Evolutionary conservation across 768 basidiomycete genomes (phyloP).

Genomic region (Psilocybe tampanensis): DNA sequence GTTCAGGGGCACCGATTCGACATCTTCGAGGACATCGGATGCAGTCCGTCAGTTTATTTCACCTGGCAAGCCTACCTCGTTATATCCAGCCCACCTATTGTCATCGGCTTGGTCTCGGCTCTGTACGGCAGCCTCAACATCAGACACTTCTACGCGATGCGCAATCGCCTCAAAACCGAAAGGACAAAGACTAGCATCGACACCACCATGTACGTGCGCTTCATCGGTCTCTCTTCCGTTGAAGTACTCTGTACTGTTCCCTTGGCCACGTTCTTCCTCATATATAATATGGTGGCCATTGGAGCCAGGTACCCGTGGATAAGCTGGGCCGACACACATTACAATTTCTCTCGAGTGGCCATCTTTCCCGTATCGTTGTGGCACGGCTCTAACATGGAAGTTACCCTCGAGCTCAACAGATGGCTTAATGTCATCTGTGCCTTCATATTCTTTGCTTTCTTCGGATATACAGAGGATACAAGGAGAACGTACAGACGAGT

Average conservation of each 20-base stretch:
- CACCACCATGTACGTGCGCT: conserved; percentile 50
- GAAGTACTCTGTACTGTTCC: conserved; percentile 41
- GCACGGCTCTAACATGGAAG: conserved; percentile 20
- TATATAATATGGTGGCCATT: conserved; percentile 22
- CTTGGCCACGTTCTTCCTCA: conserved; percentile 33
- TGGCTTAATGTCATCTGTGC: conserved; percentile 36
- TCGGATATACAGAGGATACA: conserved; percentile 62
- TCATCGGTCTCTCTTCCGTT: conserved; percentile 52
- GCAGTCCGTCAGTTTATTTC: conserved; percentile 50
- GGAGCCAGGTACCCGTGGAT: conserved; percentile 37
- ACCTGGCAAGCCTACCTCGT: conserved; percentile 46
- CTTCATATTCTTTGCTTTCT: conserved; percentile 62
- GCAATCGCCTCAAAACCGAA: conserved; percentile 42
- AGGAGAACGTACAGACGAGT: conserved; percentile 42
- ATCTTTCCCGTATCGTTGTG: conserved; percentile 39
- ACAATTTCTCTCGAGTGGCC: conserved; percentile 37
- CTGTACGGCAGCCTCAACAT: conserved; percentile 41
- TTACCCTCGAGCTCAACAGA: conserved; percentile 1
- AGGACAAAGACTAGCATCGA: conserved; percentile 42
- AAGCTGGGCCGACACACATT: conserved; percentile 56
- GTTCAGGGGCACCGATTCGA: conserved; percentile 61
- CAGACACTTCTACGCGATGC: conserved; percentile 39
- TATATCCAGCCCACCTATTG: conserved; percentile 40
- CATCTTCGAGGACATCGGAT: conserved; percentile 60
- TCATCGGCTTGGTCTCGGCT: conserved; percentile 42